Percentiles rank a stretch among this genome's conserved stretches.
Conservation (phyloP, 768 basidiomycete genomes). For the Hemileccinum rubropunctum region DNA sequence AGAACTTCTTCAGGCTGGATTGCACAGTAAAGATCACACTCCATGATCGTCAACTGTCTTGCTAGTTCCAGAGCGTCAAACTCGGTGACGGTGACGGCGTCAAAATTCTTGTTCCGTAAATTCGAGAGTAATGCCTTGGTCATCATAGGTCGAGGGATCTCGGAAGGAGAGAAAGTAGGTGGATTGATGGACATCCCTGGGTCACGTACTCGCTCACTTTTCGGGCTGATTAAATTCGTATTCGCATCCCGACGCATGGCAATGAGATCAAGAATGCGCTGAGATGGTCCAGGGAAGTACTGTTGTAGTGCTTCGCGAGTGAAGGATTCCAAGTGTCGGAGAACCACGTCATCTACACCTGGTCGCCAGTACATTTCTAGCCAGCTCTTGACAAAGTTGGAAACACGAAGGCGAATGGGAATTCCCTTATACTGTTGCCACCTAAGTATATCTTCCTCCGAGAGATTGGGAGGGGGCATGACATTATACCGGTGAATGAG, state of each 20-base stretch:
- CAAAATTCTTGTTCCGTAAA: slow-evolving; percentile 64
- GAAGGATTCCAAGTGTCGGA: slow-evolving; percentile 57
- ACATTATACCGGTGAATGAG: slow-evolving; percentile 85
- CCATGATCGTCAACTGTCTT: slow-evolving; percentile 92
- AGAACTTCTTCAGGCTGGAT: slow-evolving; percentile 89
- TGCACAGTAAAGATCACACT: slow-evolving; percentile 80
- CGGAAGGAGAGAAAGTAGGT: slow-evolving; percentile 47
- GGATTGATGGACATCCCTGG: slow-evolving; percentile 74
- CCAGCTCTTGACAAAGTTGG: slow-evolving; percentile 94
- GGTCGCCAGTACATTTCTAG: slow-evolving; percentile 86
- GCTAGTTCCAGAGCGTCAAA: slow-evolving; percentile 92
- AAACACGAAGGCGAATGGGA: slow-evolving; percentile 86
- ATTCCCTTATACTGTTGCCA: slow-evolving; percentile 90
- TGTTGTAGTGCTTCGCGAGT: slow-evolving; percentile 56
- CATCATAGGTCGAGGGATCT: slow-evolving; percentile 86
- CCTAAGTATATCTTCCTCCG: slow-evolving; percentile 57
- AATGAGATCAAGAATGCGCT: slow-evolving; percentile 71
- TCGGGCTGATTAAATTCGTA: slow-evolving; percentile 50
- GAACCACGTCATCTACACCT: slow-evolving; percentile 65
- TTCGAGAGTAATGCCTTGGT: slow-evolving; percentile 70
- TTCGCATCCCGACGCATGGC: slow-evolving; percentile 50
- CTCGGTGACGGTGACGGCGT: slow-evolving; percentile 72
- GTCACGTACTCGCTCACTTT: slow-evolving; percentile 65
- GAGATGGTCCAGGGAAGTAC: slow-evolving; percentile 67
- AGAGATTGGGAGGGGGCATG: slow-evolving; percentile 54